A percentile compares a stretch with the other conserved stretches of the same genome.
Evolutionary conservation across 1,139 yeast genomes (phyloP).

Genomic region (Candida labiduridarum): DNA sequence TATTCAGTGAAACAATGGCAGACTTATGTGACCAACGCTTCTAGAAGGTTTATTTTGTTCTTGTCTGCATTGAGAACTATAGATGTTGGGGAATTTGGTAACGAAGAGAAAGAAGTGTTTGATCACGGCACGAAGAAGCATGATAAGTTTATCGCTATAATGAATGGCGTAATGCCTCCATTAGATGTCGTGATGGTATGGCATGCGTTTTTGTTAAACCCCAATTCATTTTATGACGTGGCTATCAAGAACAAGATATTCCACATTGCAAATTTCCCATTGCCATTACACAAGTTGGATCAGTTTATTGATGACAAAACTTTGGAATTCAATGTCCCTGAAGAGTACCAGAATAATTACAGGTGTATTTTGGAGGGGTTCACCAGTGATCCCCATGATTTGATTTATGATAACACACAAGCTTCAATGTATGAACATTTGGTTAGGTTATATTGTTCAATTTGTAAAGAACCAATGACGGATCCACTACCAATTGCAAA

Average conservation of each 20-base stretch:
- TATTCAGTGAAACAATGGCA: slow-evolving; percentile 30
- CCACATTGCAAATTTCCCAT: slow-evolving; percentile 25
- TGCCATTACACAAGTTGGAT: slow-evolving; percentile 27
- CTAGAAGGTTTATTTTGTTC: slow-evolving; percentile 31
- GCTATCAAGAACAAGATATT: slow-evolving; percentile 25
- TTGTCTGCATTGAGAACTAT: slow-evolving; percentile 21
- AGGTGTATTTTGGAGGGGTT: neutral
- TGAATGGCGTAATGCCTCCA: slow-evolving; percentile 25
- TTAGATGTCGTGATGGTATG: slow-evolving; percentile 43
- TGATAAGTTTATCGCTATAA: neutral
- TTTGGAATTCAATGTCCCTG: slow-evolving; percentile 22
- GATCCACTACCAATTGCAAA: slow-evolving; percentile 19
- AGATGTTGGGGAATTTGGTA: neutral
- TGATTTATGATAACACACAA: slow-evolving; percentile 4
- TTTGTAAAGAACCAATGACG: slow-evolving; percentile 18
- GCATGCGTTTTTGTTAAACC: slow-evolving; percentile 29
- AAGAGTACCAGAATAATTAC: neutral
- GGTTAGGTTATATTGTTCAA: slow-evolving; percentile 21
- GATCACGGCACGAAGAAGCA: slow-evolving; percentile 3
- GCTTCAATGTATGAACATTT: slow-evolving; percentile 6
- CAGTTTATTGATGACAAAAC: slow-evolving; percentile 24
- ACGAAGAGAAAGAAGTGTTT: slow-evolving; percentile 6
- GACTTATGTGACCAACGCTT: slow-evolving; percentile 30
- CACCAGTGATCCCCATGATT: slow-evolving; percentile 1
- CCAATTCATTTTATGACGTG: slow-evolving; percentile 29